Base-by-base conservation (phyloP, 176 grass and related monocot species). In the Elymus sibiricus region DNA sequence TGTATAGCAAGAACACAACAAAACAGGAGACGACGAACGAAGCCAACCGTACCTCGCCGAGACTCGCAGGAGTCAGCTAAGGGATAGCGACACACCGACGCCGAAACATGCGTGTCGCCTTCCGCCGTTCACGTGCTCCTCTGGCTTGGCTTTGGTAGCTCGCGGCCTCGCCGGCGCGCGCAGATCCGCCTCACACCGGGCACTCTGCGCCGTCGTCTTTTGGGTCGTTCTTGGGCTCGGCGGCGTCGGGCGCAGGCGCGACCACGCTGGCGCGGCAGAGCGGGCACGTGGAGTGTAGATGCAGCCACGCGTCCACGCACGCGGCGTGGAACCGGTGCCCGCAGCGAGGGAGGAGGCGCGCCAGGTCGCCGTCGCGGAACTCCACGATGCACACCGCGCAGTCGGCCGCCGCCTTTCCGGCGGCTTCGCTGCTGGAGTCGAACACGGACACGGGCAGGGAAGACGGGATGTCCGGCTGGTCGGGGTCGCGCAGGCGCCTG, bases 371-470 rank as follows among this genome's bases (percentile, higher is more conserved):
- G 58, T 91, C 86, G 19, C 79, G 83, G 79, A 95, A 81, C 90
- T 91, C 91, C 13, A 64, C 35, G 59, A 95, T 81, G 87, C 94
- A 95, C 26, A 95, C 94, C 11, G 94, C 80, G 70, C 94, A 95
- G 59, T 95, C 88, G 0, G 49, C 35, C 11, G 31, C 64, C 25
- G 14, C 70, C 21, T 70, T 90, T 5, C 75, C 76, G 49, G 27
- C 65, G 27, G 25, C 37, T 2, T 4, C 80, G 26, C 28, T 11
- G 9, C 49, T 71, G 77, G 74, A 63, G 91, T 81, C 70, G 79
- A 86, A 83, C 16, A 89, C 86, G 76, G 78, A 75, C 19, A 95
- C 38, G 6, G 91, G 91, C 16, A 95, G 75, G 5, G 80, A 35
- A 5, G 59, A 78, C 26, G 71, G 37, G 67, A 93, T 24, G 83